Evolutionary conservation across 2,329 filamentous ascomycete species (phyloP).

Genomic region (Clonostachys sp.): DNA sequence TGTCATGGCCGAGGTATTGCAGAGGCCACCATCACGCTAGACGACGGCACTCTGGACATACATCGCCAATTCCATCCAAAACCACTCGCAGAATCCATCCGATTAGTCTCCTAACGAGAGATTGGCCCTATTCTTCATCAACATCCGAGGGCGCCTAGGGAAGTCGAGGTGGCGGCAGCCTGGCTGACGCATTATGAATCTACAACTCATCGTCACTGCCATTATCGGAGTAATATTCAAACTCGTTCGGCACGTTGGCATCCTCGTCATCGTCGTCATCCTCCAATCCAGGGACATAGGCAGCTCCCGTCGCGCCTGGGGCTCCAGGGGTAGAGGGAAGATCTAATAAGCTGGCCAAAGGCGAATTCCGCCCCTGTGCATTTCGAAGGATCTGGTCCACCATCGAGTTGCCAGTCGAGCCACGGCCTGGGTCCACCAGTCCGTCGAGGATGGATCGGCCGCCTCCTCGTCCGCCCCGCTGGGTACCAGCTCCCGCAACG

Average conservation of each 20-base stretch:
- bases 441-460: constrained; percentile 29
- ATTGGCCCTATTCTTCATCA: no score
- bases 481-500: constrained; percentile 36
- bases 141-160: no score
- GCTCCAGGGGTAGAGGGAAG: constrained; percentile 29
- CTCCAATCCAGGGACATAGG: constrained; percentile 81
- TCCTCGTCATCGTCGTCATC: constrained; percentile 72
- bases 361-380: constrained; percentile 14
- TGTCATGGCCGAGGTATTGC: no score
- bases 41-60: no score
- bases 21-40: no score
- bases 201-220: constrained; percentile 39
- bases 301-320: constrained; percentile 69
- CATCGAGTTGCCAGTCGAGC: constrained; percentile 20
- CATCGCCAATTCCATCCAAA: no score
- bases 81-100: no score
- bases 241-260: constrained; percentile 64
- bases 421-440: constrained; percentile 23
- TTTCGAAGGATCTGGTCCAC: constrained; percentile 38
- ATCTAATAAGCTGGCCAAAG: constrained; percentile 9
- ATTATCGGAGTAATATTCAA: constrained; percentile 72
- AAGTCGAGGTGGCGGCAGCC: no score
- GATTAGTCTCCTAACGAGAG: no score
- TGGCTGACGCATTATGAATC: no score
- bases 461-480: constrained; percentile 19